Conservation (phyloP, 2,329 filamentous ascomycete genomes). For the Aspergillus luchuensis region DNA sequence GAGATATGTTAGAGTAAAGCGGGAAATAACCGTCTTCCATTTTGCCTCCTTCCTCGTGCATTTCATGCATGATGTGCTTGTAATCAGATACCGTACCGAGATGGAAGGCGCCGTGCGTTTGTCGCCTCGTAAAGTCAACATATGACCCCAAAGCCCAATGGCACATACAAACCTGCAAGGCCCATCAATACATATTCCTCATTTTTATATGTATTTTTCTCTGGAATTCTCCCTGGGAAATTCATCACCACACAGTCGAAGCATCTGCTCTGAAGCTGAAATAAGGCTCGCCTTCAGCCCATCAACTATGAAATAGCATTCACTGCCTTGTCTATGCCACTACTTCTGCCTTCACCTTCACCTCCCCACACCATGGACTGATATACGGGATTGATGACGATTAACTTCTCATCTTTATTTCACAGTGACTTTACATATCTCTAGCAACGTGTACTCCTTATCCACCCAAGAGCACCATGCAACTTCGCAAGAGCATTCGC, state of each 20-base stretch:
- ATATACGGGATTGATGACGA: neutral
- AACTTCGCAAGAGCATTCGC: conserved; percentile 35
- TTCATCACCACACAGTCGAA: too few species aligned
- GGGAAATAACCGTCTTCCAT: neutral
- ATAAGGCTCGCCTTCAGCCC: neutral
- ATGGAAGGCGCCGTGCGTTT: neutral
- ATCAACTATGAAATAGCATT: neutral
- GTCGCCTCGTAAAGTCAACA: neutral
- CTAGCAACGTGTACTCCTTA: neutral
- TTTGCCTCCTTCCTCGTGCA: neutral
- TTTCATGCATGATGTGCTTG: neutral
- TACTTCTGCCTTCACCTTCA: neutral
- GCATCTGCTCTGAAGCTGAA: neutral
- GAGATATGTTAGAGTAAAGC: neutral
- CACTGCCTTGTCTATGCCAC: neutral
- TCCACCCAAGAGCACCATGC: conserved; percentile 27
- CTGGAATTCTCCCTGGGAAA: too few species aligned
- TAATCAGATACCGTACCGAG: neutral
- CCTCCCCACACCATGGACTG: neutral
- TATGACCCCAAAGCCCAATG: neutral
- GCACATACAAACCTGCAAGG: too few species aligned
- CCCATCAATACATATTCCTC: too few species aligned
- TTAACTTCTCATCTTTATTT: neutral
- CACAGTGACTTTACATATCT: neutral
- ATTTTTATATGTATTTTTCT: too few species aligned